These are phyloP conservation scores for Acanthochlamys bracteata DNA, from an alignment of 106 monocot species.

Conservation along the genomic window DNA sequence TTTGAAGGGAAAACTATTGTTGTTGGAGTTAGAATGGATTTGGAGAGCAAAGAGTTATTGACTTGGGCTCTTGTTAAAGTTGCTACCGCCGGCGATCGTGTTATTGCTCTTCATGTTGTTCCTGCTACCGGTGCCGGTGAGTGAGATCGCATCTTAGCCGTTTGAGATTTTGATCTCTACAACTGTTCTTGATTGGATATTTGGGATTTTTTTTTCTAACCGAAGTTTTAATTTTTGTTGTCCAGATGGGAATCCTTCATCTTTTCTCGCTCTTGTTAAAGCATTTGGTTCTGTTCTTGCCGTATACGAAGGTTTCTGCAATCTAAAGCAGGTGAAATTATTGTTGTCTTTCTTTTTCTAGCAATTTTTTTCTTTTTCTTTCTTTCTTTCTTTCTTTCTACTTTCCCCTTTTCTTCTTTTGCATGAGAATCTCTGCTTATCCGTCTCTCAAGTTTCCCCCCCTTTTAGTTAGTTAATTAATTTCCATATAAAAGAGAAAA, in stretches of 20 bases:
- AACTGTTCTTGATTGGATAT: too few relatives aligned
- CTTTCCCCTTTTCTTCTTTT: neutral
- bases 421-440: neutral
- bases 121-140: conserved; percentile 10
- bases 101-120: conserved; percentile 67
- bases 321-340: conserved; percentile 5
- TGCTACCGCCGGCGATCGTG: conserved; percentile 51
- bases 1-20: conserved; percentile 18
- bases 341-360: neutral
- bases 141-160: too few relatives aligned
- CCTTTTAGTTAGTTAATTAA: too few relatives aligned
- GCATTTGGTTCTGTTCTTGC: conserved; percentile 8
- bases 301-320: conserved; percentile 13
- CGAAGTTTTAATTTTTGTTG: too few relatives aligned
- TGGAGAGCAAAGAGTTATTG: conserved; percentile 51
- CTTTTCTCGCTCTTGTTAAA: conserved; percentile 2
- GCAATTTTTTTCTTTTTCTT: too few relatives aligned
- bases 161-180: too few relatives aligned
- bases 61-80: conserved; percentile 86
- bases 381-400: neutral
- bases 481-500: too few relatives aligned
- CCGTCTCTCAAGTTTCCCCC: too few relatives aligned
- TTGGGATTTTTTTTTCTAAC: too few relatives aligned
- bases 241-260: conserved; percentile 2
- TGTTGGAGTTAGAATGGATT: conserved; percentile 27